Evolutionary conservation across 2,329 filamentous ascomycete genomes (phyloP), one percentile per base, ranked within the genome.

Genomic region (Aspergillus latus): DNA sequence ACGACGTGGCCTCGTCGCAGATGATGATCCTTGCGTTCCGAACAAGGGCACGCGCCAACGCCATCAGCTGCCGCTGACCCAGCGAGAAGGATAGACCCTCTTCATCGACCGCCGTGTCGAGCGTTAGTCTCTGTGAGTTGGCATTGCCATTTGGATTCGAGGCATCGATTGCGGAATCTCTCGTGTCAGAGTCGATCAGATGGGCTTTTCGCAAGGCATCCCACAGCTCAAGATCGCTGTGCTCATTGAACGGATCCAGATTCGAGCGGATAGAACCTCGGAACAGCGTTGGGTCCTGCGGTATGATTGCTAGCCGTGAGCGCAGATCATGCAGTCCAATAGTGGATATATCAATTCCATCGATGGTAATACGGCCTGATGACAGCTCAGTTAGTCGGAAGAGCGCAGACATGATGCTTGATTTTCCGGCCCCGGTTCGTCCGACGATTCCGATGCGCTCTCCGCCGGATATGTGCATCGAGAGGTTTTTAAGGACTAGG

Each of bases 61-160:
- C 94, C 89, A 97, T 96, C 48, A 97, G 84, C 74, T 97, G 94
- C 2, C 94, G 86, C 76, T 97, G 93, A 5, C 93, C 93, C 8
- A 97, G 86, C 0, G 91, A 96, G 79, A 96, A 97, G 75, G 97
- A 97, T 59, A 96, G 82, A 0, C 94, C 94, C 76, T 97, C 93
- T 70, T 97, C 94, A 65, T 97, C 92, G 2, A 97, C 93, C 1
- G 85, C 68, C 13, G 84, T 88, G 74, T 97, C 93, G 21, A 99
- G 87, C 62, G 49, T 47, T 8, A 61, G 43, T 34, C 58, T 58
- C 9, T 39, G 11, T 34, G 29, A 15, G 8, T 50, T 26, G 15
- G 39, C 42, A 11, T 42, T 40, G 9, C 6, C 6, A 6, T 30
- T 42, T 15, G 16, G 8, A 13, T 40, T 29, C 26, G 8, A 8